Percentiles rank a stretch among this genome's conserved stretches.
These are phyloP conservation scores for Mycena kentingensis DNA, from an alignment of 768 basidiomycete species.

Conservation along the genomic window DNA sequence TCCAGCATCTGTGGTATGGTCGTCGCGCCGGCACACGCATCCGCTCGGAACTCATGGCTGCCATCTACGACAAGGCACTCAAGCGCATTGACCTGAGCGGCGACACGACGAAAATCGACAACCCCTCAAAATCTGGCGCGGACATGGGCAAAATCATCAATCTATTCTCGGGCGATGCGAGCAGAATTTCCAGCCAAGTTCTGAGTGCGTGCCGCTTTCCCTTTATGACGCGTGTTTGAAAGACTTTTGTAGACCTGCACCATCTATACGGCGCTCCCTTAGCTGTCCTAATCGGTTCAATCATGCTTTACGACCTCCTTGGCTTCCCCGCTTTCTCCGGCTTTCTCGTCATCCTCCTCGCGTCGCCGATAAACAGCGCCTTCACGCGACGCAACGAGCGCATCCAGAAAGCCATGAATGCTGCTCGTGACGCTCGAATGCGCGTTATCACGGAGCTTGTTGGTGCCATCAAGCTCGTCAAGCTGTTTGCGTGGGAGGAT, in stretches of 20 bases:
- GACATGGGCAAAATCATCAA: not conserved
- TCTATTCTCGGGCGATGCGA: not conserved
- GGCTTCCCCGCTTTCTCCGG: slow-evolving; percentile 63
- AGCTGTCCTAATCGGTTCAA: not conserved
- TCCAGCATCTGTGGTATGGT: slow-evolving; percentile 45
- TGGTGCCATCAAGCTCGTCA: slow-evolving; percentile 46
- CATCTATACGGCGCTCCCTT: not conserved
- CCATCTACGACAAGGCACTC: slow-evolving; percentile 87
- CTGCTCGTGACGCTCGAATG: slow-evolving; percentile 77
- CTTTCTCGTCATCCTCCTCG: slow-evolving; percentile 63
- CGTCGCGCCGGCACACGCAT: slow-evolving; percentile 74
- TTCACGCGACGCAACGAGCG: slow-evolving; percentile 60
- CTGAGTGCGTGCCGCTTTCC: too few species aligned
- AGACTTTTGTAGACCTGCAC: slow-evolving; percentile 9
- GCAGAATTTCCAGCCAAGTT: not conserved
- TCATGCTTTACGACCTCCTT: slow-evolving; percentile 1
- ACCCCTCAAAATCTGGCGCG: not conserved
- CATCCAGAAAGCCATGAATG: slow-evolving; percentile 64
- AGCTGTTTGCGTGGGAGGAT: slow-evolving; percentile 74
- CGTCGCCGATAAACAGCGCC: slow-evolving; percentile 72
- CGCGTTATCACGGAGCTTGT: slow-evolving; percentile 78
- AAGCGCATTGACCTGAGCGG: slow-evolving; percentile 85
- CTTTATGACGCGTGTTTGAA: too few species aligned
- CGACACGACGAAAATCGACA: slow-evolving; percentile 28
- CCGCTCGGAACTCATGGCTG: slow-evolving; percentile 77